Evolutionary conservation across 371 early-diverging fungal genomes (phyloP), one percentile per base, ranked within the genome.

Genomic region (Rhizopus arrhizus): DNA sequence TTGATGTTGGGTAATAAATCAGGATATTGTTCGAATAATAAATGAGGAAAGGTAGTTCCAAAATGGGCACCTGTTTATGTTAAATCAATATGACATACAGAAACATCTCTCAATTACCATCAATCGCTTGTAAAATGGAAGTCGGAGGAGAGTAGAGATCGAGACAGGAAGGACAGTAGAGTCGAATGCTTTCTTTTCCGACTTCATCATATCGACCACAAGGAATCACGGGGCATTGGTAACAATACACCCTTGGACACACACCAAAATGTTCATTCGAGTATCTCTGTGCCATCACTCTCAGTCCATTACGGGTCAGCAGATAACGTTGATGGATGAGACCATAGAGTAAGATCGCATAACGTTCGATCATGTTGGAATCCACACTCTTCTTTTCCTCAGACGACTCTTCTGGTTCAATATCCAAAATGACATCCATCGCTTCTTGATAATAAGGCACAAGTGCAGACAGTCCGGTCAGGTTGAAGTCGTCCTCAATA

Each of bases 11-110:
- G 92, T 12, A 85, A 73, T 32, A 91, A 64, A 45, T 94, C 86
- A 32, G 94, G 85, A 73, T 89, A 93, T 8, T 87, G 84, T 66
- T 94, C 82, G 74, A 96, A 89, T 50, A 98, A 81, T 63, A 98
- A 81, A 70, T 95, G 93, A n/a, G 96, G 91, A 75, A 96, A 96
- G 10, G 97, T 92, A 5, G 92, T 92, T 29, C 98, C 98, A 82
- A 98, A 99, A 69, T 91, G 93, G 40, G 97, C 94, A 49, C 98
- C 85, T 89, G 22, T 22, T 22, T 22, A 22, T 2, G 22, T 22
- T 22, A 22, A 22, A 22, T 22, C 22, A 22, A 22, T 22, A 22
- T 22, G 22, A 22, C 22, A 22, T 22, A 22, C 22, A 22, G 0
- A 0, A 22, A 22, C 22, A 22, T 22, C 13, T 38, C 13, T 38